Evolutionary conservation across 495 filamentous ascomycete species (phyloP).

Genomic region (Penicillium taxi): DNA sequence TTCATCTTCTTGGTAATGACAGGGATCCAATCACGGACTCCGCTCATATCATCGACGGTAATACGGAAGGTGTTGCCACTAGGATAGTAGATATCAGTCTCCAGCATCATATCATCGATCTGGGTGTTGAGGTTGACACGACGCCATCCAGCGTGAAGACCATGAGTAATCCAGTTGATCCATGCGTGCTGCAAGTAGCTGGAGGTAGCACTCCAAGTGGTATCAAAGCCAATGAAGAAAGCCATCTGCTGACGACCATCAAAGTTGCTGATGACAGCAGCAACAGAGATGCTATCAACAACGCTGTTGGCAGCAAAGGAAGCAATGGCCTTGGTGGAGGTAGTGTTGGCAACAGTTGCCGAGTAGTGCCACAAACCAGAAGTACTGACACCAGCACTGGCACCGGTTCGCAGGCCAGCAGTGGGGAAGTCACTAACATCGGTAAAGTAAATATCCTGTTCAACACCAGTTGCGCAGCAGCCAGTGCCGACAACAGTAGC

Average conservation of each 20-base stretch:
- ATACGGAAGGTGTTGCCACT: slow-evolving; percentile 41
- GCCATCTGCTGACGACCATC: slow-evolving; percentile 53
- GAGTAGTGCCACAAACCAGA: slow-evolving; percentile 51
- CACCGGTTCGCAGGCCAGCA: slow-evolving; percentile 40
- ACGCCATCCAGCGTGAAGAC: slow-evolving; percentile 48
- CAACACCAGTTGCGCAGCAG: slow-evolving; percentile 42
- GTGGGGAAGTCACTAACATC: slow-evolving; percentile 42
- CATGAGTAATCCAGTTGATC: slow-evolving; percentile 55
- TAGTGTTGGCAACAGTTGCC: slow-evolving; percentile 44
- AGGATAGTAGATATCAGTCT: slow-evolving; percentile 46
- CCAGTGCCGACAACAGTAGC: slow-evolving; percentile 32
- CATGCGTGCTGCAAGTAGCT: slow-evolving; percentile 55
- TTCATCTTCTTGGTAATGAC: slow-evolving; percentile 47
- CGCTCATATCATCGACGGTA: slow-evolving; percentile 40
- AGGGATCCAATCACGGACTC: slow-evolving; percentile 42
- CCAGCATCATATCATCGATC: slow-evolving; percentile 57
- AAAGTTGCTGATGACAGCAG: slow-evolving; percentile 55
- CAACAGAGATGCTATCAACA: slow-evolving; percentile 25
- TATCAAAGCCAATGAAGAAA: slow-evolving; percentile 50
- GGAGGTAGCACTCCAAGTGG: slow-evolving; percentile 48
- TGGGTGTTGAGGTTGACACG: slow-evolving; percentile 51
- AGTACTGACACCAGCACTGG: slow-evolving; percentile 48
- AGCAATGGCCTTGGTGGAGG: slow-evolving; percentile 47
- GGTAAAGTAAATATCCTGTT: slow-evolving; percentile 46
- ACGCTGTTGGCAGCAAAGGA: slow-evolving; percentile 41